These are phyloP conservation scores for Schwanniomyces pseudopolymorphus DNA, from an alignment of 805 yeast species.

Conservation along the genomic window DNA sequence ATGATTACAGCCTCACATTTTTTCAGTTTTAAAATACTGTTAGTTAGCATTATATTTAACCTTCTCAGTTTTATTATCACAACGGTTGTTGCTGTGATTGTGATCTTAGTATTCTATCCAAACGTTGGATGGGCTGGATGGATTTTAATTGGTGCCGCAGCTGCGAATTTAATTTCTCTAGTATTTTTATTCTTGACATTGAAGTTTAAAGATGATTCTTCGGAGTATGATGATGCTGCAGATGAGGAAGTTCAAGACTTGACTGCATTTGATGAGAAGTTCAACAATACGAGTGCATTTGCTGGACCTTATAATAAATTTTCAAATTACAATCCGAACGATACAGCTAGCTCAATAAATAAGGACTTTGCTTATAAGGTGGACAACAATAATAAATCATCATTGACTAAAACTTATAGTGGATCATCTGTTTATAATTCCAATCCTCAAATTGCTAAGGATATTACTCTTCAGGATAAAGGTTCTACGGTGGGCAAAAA, in stretches of 20 bases:
- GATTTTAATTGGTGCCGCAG: conserved; percentile 69
- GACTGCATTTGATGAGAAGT: conserved; percentile 20
- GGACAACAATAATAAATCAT: neutral
- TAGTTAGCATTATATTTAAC: conserved; percentile 45
- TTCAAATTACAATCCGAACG: conserved; percentile 6
- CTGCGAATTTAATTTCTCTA: conserved; percentile 49
- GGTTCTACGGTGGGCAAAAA: conserved; percentile 2
- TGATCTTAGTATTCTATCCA: conserved; percentile 61
- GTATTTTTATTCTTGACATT: conserved; percentile 44
- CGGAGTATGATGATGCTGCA: conserved; percentile 13
- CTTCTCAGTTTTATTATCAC: conserved; percentile 54
- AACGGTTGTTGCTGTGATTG: conserved; percentile 53
- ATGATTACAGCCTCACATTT: conserved; percentile 25
- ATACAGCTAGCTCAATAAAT: conserved; percentile 19
- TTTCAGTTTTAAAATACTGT: conserved; percentile 17
- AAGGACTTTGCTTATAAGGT: conserved; percentile 25
- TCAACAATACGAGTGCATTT: conserved; percentile 11
- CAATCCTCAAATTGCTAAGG: conserved; percentile 31
- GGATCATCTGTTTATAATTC: conserved; percentile 30
- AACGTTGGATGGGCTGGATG: conserved; percentile 70
- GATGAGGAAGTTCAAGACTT: conserved; percentile 14
- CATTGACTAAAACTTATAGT: conserved; percentile 8
- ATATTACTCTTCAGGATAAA: conserved; percentile 25
- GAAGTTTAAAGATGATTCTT: conserved; percentile 24
- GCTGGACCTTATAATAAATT: conserved; percentile 10